Conservation (phyloP, 129 eudicot genomes). For the Chrysanthemum seticuspe region DNA sequence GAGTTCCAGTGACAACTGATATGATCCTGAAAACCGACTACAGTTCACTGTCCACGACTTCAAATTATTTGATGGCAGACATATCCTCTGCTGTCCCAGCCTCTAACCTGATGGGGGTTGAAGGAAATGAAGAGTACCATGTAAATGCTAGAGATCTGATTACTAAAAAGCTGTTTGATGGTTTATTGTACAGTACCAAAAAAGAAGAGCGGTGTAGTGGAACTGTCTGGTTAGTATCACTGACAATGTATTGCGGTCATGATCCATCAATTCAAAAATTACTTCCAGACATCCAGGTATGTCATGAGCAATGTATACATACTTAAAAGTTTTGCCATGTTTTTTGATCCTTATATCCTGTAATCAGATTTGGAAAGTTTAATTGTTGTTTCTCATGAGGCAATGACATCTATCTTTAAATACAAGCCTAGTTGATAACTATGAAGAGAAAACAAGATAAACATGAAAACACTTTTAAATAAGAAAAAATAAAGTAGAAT, state of each 20-base stretch:
- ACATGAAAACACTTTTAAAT: too few species aligned
- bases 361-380: too few species aligned
- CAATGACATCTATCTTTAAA: too few species aligned
- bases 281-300: slow-evolving; percentile 98
- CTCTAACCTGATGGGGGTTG: slow-evolving; percentile 34
- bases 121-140: slow-evolving; percentile 50
- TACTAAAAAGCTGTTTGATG: slow-evolving; percentile 87
- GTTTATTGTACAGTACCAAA: slow-evolving; percentile 71
- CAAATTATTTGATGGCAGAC: slow-evolving; percentile 82
- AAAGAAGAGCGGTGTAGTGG: slow-evolving; percentile 98
- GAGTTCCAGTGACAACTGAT: slow-evolving; percentile 91
- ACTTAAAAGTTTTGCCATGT: background rate
- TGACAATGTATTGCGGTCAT: slow-evolving; percentile 88
- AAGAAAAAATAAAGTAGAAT: too few species aligned
- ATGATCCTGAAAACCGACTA: slow-evolving; percentile 76
- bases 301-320: background rate
- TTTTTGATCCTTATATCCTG: background rate
- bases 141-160: slow-evolving; percentile 64
- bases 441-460: too few species aligned
- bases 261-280: slow-evolving; percentile 71
- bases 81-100: slow-evolving; percentile 49
- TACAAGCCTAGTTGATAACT: too few species aligned
- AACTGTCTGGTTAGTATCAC: slow-evolving; percentile 88
- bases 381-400: too few species aligned
- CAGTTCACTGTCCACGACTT: slow-evolving; percentile 79